These are phyloP conservation scores for Grosmannia serpens DNA, from an alignment of 2,329 filamentous ascomycete genomes.

Conservation along the genomic window DNA sequence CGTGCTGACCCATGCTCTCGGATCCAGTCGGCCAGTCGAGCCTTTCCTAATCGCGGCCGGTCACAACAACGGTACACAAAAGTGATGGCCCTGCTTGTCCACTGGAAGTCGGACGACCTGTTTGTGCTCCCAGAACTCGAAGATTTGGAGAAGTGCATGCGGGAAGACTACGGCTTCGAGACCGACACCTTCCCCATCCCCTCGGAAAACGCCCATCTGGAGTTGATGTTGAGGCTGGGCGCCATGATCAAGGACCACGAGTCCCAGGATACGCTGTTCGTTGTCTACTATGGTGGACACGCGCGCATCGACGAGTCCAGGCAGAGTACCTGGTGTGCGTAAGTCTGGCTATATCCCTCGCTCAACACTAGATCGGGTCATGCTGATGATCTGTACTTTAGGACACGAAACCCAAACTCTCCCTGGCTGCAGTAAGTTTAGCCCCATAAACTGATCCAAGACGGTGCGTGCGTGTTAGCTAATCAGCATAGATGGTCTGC, in stretches of 20 bases:
- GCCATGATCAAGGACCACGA: constrained; percentile 44
- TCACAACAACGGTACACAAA: constrained; percentile 43
- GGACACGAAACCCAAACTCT: constrained; percentile 38
- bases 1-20: neutral
- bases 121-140: constrained; percentile 48
- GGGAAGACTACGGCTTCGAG: constrained; percentile 42
- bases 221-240: constrained; percentile 44
- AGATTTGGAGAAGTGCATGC: constrained; percentile 41
- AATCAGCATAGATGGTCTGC: constrained; percentile 37
- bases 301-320: constrained; percentile 47
- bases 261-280: constrained; percentile 41
- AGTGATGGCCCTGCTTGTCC: constrained; percentile 41
- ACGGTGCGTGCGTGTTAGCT: too few species aligned
- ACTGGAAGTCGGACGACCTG: constrained; percentile 47
- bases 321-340: constrained; percentile 51
- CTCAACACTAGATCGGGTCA: neutral
- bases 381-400: constrained; percentile 11
- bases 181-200: constrained; percentile 48
- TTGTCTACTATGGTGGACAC: constrained; percentile 49
- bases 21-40: constrained; percentile 35
- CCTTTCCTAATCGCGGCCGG: constrained; percentile 44
- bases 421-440: constrained; percentile 41
- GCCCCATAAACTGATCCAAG: too few species aligned
- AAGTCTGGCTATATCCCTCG: constrained; percentile 15
- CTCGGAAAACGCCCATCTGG: constrained; percentile 45